Conservation (phyloP, 179 eudicot species). For the Nepenthes alata region DNA sequence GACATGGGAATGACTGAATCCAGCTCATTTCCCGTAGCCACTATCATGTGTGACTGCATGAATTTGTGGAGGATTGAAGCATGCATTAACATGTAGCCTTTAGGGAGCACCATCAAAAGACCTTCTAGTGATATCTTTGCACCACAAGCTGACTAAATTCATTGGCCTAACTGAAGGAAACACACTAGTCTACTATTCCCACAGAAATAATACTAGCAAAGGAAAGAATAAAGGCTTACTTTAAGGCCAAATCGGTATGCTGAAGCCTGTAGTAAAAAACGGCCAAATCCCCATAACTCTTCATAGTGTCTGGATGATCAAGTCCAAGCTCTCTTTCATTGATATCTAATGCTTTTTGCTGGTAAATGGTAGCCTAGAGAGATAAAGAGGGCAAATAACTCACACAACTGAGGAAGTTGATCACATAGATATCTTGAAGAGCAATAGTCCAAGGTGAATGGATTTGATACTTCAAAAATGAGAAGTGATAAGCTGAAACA, state of each 20-base stretch:
- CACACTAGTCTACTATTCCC: neutral
- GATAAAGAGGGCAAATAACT: neutral
- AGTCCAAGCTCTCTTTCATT: slow-evolving; percentile 88
- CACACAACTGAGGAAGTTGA: neutral
- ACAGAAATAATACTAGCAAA: neutral
- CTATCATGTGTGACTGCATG: too few relatives aligned
- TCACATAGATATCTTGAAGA: neutral
- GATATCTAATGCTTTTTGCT: slow-evolving; percentile 83
- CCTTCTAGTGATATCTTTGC: too few relatives aligned
- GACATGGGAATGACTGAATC: too few relatives aligned
- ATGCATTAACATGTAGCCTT: too few relatives aligned
- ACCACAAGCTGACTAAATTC: too few relatives aligned
- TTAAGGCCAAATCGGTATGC: slow-evolving; percentile 72
- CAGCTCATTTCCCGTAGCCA: too few relatives aligned
- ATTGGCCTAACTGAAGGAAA: neutral
- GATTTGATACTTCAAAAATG: too few relatives aligned
- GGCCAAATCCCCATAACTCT: slow-evolving; percentile 78
- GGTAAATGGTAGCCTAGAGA: slow-evolving; percentile 67
- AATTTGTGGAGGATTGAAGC: too few relatives aligned
- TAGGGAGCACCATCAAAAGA: too few relatives aligned
- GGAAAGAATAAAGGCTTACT: slow-evolving; percentile 26
- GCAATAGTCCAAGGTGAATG: too few relatives aligned
- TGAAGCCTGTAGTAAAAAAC: slow-evolving; percentile 82
- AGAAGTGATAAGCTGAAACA: too few relatives aligned
- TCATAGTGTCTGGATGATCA: slow-evolving; percentile 89